A percentile compares a stretch with the other conserved stretches of the same genome.
Evolutionary conservation across 495 filamentous ascomycete species (phyloP).

Genomic region (Neurospora discreta): DNA sequence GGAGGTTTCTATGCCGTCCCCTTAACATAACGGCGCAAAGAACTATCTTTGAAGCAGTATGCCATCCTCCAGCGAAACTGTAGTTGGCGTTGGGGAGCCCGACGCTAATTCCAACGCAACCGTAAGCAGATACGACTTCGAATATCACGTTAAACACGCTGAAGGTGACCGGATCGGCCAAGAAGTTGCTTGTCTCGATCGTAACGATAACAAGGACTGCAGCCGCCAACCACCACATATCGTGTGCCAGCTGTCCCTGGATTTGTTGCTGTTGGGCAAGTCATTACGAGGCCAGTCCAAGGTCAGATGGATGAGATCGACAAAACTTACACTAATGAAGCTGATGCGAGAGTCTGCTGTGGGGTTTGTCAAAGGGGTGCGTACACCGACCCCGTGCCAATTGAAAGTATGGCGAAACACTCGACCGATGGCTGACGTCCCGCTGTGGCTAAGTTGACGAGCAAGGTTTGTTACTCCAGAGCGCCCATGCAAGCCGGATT

Average conservation of each 20-base stretch:
- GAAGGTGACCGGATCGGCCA: constrained; percentile 53
- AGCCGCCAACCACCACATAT: constrained; percentile 75
- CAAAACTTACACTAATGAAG: constrained; percentile 30
- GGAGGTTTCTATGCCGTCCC: constrained; percentile 68
- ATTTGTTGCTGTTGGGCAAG: constrained; percentile 42
- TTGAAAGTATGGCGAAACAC: constrained; percentile 21
- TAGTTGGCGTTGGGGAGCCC: constrained; percentile 58
- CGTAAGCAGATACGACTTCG: constrained; percentile 73
- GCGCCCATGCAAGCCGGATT: constrained; percentile 10
- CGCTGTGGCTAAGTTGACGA: constrained; percentile 10
- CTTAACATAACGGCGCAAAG: constrained; percentile 68
- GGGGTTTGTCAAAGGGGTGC: constrained; percentile 5
- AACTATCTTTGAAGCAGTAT: constrained; percentile 61
- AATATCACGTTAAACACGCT: constrained; percentile 80
- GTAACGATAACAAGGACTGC: constrained; percentile 65
- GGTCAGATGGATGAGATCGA: neutral
- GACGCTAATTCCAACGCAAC: constrained; percentile 72
- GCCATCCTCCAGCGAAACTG: constrained; percentile 64
- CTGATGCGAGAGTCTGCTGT: constrained; percentile 22
- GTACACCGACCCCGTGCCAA: constrained; percentile 29
- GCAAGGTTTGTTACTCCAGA: neutral
- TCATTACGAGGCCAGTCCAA: neutral
- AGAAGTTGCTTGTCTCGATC: constrained; percentile 58
- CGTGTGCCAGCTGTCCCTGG: constrained; percentile 71
- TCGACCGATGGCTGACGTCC: constrained; percentile 17